Conservation (phyloP, 2,329 filamentous ascomycete genomes). For the Trichoderma atroviride region DNA sequence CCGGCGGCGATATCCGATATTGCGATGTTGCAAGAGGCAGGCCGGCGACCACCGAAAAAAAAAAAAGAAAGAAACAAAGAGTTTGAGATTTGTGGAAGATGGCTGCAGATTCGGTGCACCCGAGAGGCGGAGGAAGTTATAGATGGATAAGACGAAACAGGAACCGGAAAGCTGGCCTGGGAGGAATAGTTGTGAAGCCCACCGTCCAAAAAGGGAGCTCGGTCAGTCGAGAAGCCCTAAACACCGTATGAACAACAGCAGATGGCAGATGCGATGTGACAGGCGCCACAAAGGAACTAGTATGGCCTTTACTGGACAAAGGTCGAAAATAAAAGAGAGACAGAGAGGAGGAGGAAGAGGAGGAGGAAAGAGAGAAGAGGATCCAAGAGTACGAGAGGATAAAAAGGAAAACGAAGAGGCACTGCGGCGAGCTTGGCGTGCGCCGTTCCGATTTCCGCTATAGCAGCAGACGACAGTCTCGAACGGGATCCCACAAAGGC, state of each 20-base stretch:
- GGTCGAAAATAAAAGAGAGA: background rate
- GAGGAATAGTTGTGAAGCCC: background rate
- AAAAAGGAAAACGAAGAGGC: background rate
- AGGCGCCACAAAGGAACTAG: background rate
- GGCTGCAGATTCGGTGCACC: constrained; percentile 9
- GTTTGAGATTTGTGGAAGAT: background rate
- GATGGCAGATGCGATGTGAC: constrained; percentile 11
- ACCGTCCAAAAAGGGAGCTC: constrained; percentile 24
- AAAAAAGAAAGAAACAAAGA: background rate
- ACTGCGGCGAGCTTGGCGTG: constrained; percentile 11
- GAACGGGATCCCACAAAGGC: constrained; percentile 25
- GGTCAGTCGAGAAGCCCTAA: constrained; percentile 16
- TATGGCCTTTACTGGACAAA: background rate
- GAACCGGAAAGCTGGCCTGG: background rate
- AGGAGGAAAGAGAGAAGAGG: background rate
- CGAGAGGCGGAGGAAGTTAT: background rate
- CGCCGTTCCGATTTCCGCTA: constrained; percentile 22
- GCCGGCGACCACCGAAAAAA: constrained; percentile 21
- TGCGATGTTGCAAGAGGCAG: constrained; percentile 8
- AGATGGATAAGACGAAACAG: background rate
- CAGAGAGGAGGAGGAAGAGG: background rate
- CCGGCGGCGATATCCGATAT: constrained; percentile 25
- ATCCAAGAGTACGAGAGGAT: constrained; percentile 7
- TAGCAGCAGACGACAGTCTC: constrained; percentile 14
- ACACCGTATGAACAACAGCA: background rate